These are phyloP conservation scores for Wickerhamomyces silvicola DNA, from an alignment of 805 yeast genomes.

Conservation along the genomic window DNA sequence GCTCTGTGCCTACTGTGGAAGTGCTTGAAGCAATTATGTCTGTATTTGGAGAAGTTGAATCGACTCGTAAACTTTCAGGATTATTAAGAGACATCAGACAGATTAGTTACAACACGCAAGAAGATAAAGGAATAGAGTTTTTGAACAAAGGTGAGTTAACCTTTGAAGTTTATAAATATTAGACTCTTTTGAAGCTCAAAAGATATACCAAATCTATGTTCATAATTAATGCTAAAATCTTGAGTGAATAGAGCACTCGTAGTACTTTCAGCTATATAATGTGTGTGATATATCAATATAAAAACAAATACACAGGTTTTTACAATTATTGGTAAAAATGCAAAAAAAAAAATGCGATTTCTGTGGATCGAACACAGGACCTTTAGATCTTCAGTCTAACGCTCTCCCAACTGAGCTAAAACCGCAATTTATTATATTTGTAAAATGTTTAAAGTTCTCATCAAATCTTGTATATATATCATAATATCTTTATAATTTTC, in stretches of 20 bases:
- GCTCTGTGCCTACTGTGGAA: conserved; percentile 5
- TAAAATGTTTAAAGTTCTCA: too few relatives aligned
- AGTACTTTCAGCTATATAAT: too few relatives aligned
- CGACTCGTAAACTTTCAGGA: conserved; percentile 12
- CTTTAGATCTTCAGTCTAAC: conserved; percentile 51
- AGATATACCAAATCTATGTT: too few relatives aligned
- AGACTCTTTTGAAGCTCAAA: conserved; percentile 10
- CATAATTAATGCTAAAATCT: too few relatives aligned
- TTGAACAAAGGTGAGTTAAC: conserved; percentile 8
- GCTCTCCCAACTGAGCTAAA: conserved; percentile 30
- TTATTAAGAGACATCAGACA: conserved; percentile 17
- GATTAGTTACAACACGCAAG: conserved; percentile 1
- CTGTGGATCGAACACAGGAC: conserved; percentile 83
- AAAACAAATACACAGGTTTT: too few relatives aligned
- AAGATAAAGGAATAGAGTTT: not conserved
- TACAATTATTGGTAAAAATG: too few relatives aligned
- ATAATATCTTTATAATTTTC: too few relatives aligned
- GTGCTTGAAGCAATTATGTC: conserved; percentile 18
- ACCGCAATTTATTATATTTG: too few relatives aligned
- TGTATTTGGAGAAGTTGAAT: conserved; percentile 18
- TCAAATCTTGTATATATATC: too few relatives aligned
- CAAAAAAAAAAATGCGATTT: conserved; percentile 36
- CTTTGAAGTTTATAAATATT: conserved; percentile 11
- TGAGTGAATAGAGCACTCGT: too few relatives aligned
- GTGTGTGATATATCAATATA: too few relatives aligned